A percentile compares a stretch with the other conserved stretches of the same genome.
Conservation (phyloP, 2,329 filamentous ascomycete genomes). For the Aureobasidium melanogenum region DNA sequence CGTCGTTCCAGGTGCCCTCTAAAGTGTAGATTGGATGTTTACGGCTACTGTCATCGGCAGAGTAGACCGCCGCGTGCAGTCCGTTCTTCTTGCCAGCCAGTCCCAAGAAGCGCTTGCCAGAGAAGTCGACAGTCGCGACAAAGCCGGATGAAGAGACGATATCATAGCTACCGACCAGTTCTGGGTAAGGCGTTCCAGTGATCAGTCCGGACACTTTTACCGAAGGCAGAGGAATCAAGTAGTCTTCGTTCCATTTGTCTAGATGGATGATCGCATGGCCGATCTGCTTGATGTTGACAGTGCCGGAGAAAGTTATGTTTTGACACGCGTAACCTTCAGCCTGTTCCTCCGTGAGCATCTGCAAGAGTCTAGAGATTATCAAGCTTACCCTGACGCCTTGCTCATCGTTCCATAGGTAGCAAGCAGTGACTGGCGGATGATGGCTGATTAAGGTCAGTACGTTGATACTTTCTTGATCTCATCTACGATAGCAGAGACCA, state of each 20-base stretch:
- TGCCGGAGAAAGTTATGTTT: conserved; percentile 38
- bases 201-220: conserved; percentile 38
- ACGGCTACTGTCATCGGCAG: conserved; percentile 21
- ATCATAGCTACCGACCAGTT: conserved; percentile 32
- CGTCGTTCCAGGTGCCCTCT: conserved; percentile 35
- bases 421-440: conserved; percentile 39
- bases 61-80: conserved; percentile 30
- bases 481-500: not conserved
- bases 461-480: no score
- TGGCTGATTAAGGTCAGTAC: conserved; percentile 21
- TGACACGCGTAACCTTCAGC: conserved; percentile 40
- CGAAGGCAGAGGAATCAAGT: conserved; percentile 36
- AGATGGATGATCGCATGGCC: conserved; percentile 37
- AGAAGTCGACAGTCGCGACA: conserved; percentile 35
- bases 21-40: conserved; percentile 29
- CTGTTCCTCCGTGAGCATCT: not conserved
- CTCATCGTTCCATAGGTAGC: conserved; percentile 38
- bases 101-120: conserved; percentile 33
- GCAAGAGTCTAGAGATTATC: not conserved
- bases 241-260: conserved; percentile 36
- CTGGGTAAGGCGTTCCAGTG: conserved; percentile 35
- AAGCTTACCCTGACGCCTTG: conserved; percentile 26
- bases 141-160: conserved; percentile 35
- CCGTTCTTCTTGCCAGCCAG: conserved; percentile 34
- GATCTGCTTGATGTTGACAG: conserved; percentile 38